Base-by-base conservation (phyloP, 768 basidiomycete species). In the Suillus subalutaceus region DNA sequence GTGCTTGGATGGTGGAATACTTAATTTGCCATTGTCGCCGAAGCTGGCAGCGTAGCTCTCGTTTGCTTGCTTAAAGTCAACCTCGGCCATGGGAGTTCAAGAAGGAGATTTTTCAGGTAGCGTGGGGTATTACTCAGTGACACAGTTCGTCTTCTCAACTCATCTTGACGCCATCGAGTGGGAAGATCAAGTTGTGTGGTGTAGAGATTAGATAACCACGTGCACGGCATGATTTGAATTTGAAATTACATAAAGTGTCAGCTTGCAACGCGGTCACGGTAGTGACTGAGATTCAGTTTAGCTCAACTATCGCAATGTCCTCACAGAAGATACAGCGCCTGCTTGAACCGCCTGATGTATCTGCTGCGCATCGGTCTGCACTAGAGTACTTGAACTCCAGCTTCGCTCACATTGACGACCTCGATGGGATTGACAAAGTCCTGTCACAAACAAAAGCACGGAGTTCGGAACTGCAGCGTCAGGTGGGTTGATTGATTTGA, bases 341-440 rank as follows among this genome's bases (percentile, higher is more conserved):
- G 23, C 83, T 85, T 65, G 73, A 80, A 43, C 85, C 85, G 26
- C 84, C 90, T 38, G 81, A 82, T 70, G 79, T 81, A 65, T 69
- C 78, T 65, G 72, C 70, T 65, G 83, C 72, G 70, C 67, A 76
- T 82, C 62, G 72, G 70, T 52, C 71, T 68, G 62, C 79, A 66
- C 67, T 83, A 26, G 69, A 73, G 7, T 63, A 71, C 43, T 66
- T 93, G 7, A 83, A 90, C 66, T 70, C 76, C 8, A 78, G 78
- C 7, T 88, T 86, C 66, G 80, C 85, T 12, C 83, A 87, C 67
- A 82, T 92, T 4, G 79, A 83, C 38, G 74, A 76, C 20, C 59
- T 60, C 26, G 26, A 60, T 60, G 41, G 41, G 41, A 77, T 89
- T 4, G 83, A 85, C 13, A 66, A 70, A 10, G 68, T 79, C 3